Percentiles rank a stretch among this genome's conserved stretches.
These are phyloP conservation scores for Taphrina populina DNA, from an alignment of 1,139 yeast genomes.

Conservation along the genomic window DNA sequence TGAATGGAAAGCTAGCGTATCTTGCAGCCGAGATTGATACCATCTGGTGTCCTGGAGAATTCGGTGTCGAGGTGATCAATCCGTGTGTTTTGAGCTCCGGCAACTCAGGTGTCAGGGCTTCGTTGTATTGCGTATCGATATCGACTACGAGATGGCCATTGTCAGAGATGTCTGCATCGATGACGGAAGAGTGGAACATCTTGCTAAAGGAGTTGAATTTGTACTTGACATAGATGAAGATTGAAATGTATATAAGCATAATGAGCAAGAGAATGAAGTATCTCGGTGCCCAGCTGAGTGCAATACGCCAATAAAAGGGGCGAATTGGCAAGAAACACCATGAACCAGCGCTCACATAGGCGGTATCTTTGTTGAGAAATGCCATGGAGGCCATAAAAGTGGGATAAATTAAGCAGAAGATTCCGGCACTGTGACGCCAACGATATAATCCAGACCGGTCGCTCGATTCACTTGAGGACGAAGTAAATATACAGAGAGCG, in stretches of 20 bases:
- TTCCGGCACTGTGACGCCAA: constrained; percentile 61
- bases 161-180: too few species aligned
- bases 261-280: constrained; percentile 65
- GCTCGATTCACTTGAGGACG: constrained; percentile 48
- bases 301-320: constrained; percentile 74
- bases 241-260: constrained; percentile 63
- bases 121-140: too few species aligned
- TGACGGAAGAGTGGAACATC: too few species aligned
- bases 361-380: constrained; percentile 47
- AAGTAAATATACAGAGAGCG: constrained; percentile 65
- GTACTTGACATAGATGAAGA: constrained; percentile 67
- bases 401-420: constrained; percentile 61
- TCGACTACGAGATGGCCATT: too few species aligned
- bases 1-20: too few species aligned
- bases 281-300: constrained; percentile 79
- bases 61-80: too few species aligned
- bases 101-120: too few species aligned
- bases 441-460: constrained; percentile 59
- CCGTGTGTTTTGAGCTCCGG: too few species aligned
- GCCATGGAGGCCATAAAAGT: constrained; percentile 70
- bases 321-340: constrained; percentile 67
- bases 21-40: too few species aligned
- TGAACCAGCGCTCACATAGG: constrained; percentile 41
- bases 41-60: too few species aligned
- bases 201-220: constrained; percentile 25